Evolutionary conservation across 2,329 filamentous ascomycete species (phyloP), one percentile per base, ranked within the genome.

Genomic region (Alternaria solani): DNA sequence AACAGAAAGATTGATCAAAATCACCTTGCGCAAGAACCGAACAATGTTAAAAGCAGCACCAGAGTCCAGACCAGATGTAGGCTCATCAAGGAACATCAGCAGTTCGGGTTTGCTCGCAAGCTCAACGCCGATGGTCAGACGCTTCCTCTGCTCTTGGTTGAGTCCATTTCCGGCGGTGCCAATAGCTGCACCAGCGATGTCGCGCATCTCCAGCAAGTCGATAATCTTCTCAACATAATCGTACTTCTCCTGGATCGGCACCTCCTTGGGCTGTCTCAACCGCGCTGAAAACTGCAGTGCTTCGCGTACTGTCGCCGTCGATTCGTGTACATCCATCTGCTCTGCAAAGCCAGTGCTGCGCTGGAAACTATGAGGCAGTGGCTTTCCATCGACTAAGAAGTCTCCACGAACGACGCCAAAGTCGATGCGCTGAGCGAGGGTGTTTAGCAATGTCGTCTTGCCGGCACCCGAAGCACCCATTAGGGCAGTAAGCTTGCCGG

Each of bases 401-500:
- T 81, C 78, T 8, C 81, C 82, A 12, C 72, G 71, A 25, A 84
- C 79, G 0, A 81, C 78, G 18, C 82, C 82, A 47, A 81, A 79
- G 8, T 76, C 78, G 54, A 81, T 81, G 3, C 82, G 77, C 53
- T 82, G 81, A 1, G 75, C 75, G 2, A 78, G 64, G 1, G 75
- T 75, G 36, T 78, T 78, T 5, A 78, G 60, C 6, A 82, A 58
- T 1, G 75, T 78, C 2, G 74, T 78, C 47, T 77, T 78, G 4
- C 75, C 75, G 7, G 74, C 74, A 14, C 57, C 90, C 89, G 42
- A 93, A 87, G 81, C 81, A 89, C 93, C 59, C 74, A 77, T 96
- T 1, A 97, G 83, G 36, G 92, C 93, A 7, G 93, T 97, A 55
- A 96, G 79, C 12, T 92, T 96, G 49, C 94, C 94, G 4, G 94